Evolutionary conservation across 257 asterid genomes (phyloP), one percentile per base, ranked within the genome.

Genomic region (Capsicum pubescens): DNA sequence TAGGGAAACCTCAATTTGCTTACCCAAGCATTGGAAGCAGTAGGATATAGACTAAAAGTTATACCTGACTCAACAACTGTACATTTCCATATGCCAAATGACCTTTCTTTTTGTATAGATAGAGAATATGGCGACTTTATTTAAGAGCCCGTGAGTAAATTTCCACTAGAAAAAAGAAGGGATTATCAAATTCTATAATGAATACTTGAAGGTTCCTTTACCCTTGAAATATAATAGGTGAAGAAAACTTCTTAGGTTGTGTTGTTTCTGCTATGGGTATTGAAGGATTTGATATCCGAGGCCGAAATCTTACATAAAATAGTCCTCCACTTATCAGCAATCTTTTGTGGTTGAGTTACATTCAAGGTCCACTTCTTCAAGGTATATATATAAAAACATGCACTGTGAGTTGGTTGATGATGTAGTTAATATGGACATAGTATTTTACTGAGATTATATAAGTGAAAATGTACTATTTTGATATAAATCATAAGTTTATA

Each of bases 51-150:
- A 91, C 72, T 95, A 87, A 89, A 91, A 84, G 96, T 93, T 79
- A 93, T 95, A 91, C 98, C 99, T 57, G 97, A 94, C 83, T 98
- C 99, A 11, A 94, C 98, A 74, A 95, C 98, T 0, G 97, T 95
- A 83, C 98, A 94, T 89, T 95, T 91, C 85, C 99, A 93, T 90
- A 88, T 95, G 66, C 98, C 99, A 6, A 89, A 91, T 85, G 90
- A 89, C 79, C 93, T 94, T 68, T 94, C 98, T 9, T 93, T 95
- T 79, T 96, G 54, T 83, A 97, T 95, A 82, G 94, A 93, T 86
- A 83, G 97, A 89, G 95, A 95, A 79, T 93, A 93, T 82, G 83
- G 56, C 60, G 92, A 95, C 64, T 95, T 95, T 84, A 59, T 93
- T 85, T 84, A 91, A 17, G 98, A 94, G 87, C 95, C 93, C 61